These are phyloP conservation scores for Bassia scoparia DNA, from an alignment of 148 eudicot genomes.

Conservation along the genomic window DNA sequence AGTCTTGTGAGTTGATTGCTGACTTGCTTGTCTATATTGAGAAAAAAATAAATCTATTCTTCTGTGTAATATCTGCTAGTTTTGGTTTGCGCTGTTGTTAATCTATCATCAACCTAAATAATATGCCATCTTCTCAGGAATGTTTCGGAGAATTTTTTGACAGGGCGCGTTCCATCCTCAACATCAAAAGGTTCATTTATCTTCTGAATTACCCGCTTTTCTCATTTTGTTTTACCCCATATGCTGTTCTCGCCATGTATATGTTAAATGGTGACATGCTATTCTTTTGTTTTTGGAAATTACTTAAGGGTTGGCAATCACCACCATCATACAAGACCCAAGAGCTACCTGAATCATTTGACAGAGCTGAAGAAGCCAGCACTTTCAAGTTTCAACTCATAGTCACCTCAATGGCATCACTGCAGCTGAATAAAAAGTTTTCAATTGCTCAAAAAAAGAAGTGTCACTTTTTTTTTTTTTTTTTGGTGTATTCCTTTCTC, in stretches of 20 bases:
- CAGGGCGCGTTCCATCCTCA: constrained; percentile 17
- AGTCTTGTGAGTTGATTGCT: constrained; percentile 18
- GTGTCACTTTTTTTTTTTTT: too few relatives aligned
- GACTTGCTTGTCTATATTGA: neutral
- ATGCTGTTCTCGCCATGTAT: too few relatives aligned
- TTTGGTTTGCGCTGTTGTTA: neutral
- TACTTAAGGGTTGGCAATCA: constrained; percentile 22
- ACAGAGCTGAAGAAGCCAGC: neutral
- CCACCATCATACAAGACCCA: constrained; percentile 36
- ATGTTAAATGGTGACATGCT: neutral
- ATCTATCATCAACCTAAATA: neutral
- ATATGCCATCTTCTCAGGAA: constrained; percentile 13
- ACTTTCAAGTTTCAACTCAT: neutral
- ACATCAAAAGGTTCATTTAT: constrained; percentile 11
- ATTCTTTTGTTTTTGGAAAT: neutral
- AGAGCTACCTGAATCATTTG: constrained; percentile 6
- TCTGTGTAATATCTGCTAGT: neutral
- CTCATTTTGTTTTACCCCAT: too few relatives aligned
- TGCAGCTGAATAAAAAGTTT: neutral
- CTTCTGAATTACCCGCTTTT: neutral
- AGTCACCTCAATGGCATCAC: neutral
- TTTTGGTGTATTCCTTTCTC: too few relatives aligned
- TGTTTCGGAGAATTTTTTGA: constrained; percentile 31
- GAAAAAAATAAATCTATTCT: too few relatives aligned
- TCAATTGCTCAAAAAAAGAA: too few relatives aligned